phyloP scores from a whole-genome alignment of 148 eudicot species.

The Rhododendron ferrugineum region DNA sequence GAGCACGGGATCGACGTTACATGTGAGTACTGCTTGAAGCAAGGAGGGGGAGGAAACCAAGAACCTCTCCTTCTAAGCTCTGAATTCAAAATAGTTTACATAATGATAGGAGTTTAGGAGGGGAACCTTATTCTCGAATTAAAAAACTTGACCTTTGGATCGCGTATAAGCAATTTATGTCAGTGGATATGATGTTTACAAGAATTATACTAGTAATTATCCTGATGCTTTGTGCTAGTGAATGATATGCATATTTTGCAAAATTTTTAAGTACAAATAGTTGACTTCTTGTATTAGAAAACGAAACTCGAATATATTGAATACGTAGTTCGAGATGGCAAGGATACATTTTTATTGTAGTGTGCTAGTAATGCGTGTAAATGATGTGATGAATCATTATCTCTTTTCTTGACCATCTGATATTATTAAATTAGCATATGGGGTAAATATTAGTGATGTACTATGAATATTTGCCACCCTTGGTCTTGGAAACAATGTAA shows the following conservation, averaged over 20 bases:
- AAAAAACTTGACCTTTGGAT: background rate
- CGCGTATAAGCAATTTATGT: background rate
- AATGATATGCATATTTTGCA: background rate
- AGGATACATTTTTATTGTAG: background rate
- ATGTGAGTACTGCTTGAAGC: background rate
- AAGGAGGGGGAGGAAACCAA: background rate
- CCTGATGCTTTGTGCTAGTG: background rate
- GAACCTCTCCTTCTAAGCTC: background rate
- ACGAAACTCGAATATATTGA: background rate
- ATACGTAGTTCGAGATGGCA: background rate
- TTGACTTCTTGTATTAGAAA: background rate
- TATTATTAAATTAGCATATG: background rate
- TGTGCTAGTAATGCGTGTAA: too few relatives aligned
- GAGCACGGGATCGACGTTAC: background rate
- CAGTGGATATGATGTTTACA: background rate
- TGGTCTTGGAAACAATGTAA: background rate
- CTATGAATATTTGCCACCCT: background rate
- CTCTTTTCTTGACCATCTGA: background rate
- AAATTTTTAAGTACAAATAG: background rate
- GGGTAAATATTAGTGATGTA: background rate
- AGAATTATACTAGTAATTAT: background rate
- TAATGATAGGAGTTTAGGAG: background rate
- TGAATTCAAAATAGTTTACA: background rate
- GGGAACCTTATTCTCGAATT: background rate
- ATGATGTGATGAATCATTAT: too few relatives aligned